phyloP scores from a whole-genome alignment of 306 rosid genomes.

The Inga laurina region DNA sequence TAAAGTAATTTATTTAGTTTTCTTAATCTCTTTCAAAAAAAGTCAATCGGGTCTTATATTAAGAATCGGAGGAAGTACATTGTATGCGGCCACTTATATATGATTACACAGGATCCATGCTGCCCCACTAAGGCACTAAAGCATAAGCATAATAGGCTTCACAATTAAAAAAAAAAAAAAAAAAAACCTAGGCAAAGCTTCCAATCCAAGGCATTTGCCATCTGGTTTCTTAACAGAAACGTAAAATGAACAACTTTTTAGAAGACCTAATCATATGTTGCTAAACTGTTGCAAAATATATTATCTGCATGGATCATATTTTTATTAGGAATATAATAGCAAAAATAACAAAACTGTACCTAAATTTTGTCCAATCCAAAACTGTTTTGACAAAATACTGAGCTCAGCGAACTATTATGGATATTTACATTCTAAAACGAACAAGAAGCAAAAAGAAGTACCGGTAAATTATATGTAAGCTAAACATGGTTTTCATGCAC shows the following conservation, averaged over 20 bases:
- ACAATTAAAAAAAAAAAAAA: background rate
- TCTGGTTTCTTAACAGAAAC: background rate
- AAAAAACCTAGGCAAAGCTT: background rate
- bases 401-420: conserved; percentile 12
- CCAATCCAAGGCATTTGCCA: background rate
- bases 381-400: conserved; percentile 16
- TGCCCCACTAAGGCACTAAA: conserved; percentile 19
- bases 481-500: conserved; percentile 3
- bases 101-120: background rate
- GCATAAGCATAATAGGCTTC: conserved; percentile 3
- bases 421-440: conserved; percentile 32
- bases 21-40: too few species aligned
- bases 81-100: background rate
- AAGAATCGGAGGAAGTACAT: background rate
- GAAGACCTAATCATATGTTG: background rate
- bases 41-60: too few species aligned
- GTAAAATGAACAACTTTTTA: background rate
- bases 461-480: conserved; percentile 19
- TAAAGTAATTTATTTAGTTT: too few species aligned
- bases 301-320: background rate
- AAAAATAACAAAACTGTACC: background rate
- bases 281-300: background rate
- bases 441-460: background rate
- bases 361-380: background rate
- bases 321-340: background rate